A percentile compares a stretch with the other conserved stretches of the same genome.
These are phyloP conservation scores for Pseudopyrenochaeta lycopersici DNA, from an alignment of 2,329 filamentous ascomycete genomes.

Conservation along the genomic window DNA sequence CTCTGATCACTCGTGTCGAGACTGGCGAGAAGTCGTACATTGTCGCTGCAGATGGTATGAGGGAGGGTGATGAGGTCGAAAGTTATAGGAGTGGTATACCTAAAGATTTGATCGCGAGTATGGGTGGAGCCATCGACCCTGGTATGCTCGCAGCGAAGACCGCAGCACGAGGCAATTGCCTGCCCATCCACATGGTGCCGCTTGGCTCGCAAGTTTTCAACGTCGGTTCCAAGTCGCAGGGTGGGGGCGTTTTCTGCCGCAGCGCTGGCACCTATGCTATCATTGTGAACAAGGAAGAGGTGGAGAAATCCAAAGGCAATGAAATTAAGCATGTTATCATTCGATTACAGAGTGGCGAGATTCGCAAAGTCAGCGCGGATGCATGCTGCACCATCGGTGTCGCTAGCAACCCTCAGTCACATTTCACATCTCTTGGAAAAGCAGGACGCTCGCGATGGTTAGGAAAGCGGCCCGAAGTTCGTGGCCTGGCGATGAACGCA, in stretches of 20 bases:
- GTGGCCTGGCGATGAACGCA: conserved; percentile 99
- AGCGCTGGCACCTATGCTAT: conserved; percentile 93
- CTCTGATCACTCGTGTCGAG: conserved; percentile 78
- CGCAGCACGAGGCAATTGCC: conserved; percentile 90
- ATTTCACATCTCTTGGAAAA: conserved; percentile 92
- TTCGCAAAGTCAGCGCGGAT: conserved; percentile 87
- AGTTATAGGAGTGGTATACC: conserved; percentile 93
- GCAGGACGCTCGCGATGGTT: conserved; percentile 93
- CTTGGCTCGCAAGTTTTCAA: conserved; percentile 93
- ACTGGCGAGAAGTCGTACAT: conserved; percentile 87
- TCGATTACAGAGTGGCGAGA: conserved; percentile 89
- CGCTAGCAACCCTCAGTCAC: conserved; percentile 90
- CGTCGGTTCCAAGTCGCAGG: conserved; percentile 76
- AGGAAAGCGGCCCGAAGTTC: conserved; percentile 91
- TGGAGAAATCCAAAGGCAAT: conserved; percentile 65
- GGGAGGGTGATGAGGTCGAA: conserved; percentile 89
- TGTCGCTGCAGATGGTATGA: conserved; percentile 91
- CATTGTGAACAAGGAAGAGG: conserved; percentile 86
- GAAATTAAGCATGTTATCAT: conserved; percentile 83
- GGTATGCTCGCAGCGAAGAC: conserved; percentile 96
- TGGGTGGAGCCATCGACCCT: conserved; percentile 92
- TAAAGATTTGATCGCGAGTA: conserved; percentile 82
- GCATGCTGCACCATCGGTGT: conserved; percentile 95
- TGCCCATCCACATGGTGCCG: conserved; percentile 95
- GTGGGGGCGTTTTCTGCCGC: conserved; percentile 88